Base-by-base conservation (phyloP, 1,139 yeast species). In the Diutina neorugosa region DNA sequence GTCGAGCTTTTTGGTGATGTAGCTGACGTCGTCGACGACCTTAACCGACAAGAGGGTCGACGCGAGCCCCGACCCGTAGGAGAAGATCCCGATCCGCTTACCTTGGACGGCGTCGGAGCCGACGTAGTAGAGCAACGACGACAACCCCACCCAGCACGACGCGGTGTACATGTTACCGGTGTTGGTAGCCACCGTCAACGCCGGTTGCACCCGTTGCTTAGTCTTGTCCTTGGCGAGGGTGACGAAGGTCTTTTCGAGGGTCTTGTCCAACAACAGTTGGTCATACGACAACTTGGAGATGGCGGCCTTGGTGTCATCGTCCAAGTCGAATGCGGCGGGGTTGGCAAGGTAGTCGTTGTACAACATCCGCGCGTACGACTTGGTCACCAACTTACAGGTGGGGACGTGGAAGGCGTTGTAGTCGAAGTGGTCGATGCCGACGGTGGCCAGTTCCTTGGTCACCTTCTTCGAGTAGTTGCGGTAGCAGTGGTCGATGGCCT, bases 121-220 rank as follows among this genome's bases (percentile, higher is more conserved):
- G 58, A 84, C 87, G 65, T 75, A 85, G 66, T 80, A 82, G 62
- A 94, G 75, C 58, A 89, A 74, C 16, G 98, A 91, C 41, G 93
- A 80, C 58, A 94, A 78, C 9, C 96, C 81, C 50, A 95, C 84
- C 81, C 89, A 94, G 53, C 90, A 82, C 48, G 96, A 88, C 58
- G 94, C 98, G 52, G 98, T 89, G 79, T 94, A 94, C 91, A 91
- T 87, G 79, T 94, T 94, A 73, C 99, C 99, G 58, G 96, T 90
- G 73, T 93, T 91, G 61, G 98, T 93, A 64, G 98, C 94, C 51
- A 91, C 91, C 61, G 74, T 76, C 68, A 93, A 76, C 37, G 96
- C 82, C 40, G 96, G 95, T 53, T 76, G 77, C 55, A 94, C 90
- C 68, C 91, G 81, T 65, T 77, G 77, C 59, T 80, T 79, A 58